Conservation (phyloP, 306 rosid species). For the Nissolia schottii region DNA sequence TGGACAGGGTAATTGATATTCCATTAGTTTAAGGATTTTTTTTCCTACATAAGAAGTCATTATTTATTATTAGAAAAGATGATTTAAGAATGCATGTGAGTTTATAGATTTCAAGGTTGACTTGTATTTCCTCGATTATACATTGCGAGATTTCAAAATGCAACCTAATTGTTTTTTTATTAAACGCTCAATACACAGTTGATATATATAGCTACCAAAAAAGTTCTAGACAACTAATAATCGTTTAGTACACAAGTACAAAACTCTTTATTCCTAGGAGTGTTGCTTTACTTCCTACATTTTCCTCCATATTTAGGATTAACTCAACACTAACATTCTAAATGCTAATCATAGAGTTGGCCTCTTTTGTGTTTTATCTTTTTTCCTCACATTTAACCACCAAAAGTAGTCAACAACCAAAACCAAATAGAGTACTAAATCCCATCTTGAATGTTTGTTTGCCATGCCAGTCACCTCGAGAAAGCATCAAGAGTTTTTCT, state of each 20-base stretch:
- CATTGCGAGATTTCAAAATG: too few relatives aligned
- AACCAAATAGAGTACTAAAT: neutral
- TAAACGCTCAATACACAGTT: too few relatives aligned
- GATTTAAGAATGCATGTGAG: too few relatives aligned
- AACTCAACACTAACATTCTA: slow-evolving; percentile 30
- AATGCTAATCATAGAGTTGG: slow-evolving; percentile 19
- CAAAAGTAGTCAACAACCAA: slow-evolving; percentile 23
- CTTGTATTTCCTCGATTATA: too few relatives aligned
- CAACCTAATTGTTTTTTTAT: slow-evolving; percentile 33
- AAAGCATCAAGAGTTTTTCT: slow-evolving; percentile 59
- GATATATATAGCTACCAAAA: slow-evolving; percentile 7
- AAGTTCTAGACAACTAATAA: neutral
- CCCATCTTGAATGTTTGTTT: too few relatives aligned
- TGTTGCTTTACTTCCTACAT: too few relatives aligned
- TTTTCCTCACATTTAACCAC: slow-evolving; percentile 22
- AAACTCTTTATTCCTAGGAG: slow-evolving; percentile 38
- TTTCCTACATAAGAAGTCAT: too few relatives aligned
- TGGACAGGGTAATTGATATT: too few relatives aligned
- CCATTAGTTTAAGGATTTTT: too few relatives aligned
- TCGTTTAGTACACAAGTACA: slow-evolving; percentile 12
- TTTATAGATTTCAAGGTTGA: too few relatives aligned
- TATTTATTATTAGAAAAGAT: too few relatives aligned
- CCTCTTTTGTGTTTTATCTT: slow-evolving; percentile 18
- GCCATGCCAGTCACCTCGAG: slow-evolving; percentile 40
- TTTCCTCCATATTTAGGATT: slow-evolving; percentile 14